Conservation (phyloP, 495 filamentous ascomycete genomes). For the Xylaria venustula region DNA sequence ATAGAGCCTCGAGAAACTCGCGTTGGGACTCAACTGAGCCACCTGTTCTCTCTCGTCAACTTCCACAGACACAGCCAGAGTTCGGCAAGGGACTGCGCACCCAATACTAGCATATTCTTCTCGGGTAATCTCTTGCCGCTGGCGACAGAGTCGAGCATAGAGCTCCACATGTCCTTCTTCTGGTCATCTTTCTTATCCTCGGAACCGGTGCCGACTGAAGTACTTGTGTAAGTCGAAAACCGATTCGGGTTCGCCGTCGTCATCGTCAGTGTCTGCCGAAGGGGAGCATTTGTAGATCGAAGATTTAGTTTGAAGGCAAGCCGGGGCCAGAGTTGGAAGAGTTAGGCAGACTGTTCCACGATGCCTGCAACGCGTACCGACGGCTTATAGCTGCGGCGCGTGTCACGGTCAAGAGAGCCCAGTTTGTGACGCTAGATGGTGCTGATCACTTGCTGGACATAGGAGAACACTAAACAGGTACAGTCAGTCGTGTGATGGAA, state of each 20-base stretch:
- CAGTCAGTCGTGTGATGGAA: neutral
- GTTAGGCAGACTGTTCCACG: neutral
- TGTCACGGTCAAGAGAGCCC: neutral
- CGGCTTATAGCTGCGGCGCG: conserved; percentile 5
- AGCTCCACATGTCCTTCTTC: conserved; percentile 92
- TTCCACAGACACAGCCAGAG: conserved; percentile 9
- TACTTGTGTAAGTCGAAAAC: conserved; percentile 52
- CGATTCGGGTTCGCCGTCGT: conserved; percentile 58
- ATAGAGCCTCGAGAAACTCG: conserved; percentile 83
- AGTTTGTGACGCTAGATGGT: neutral
- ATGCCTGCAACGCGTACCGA: conserved; percentile 20
- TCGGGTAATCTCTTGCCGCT: conserved; percentile 88
- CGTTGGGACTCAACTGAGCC: conserved; percentile 85
- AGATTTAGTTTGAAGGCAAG: neutral
- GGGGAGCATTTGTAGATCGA: conserved; percentile 21
- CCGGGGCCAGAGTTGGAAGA: neutral
- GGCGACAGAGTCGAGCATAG: conserved; percentile 86
- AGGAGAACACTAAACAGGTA: neutral
- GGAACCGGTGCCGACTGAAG: conserved; percentile 41
- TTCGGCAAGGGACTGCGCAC: conserved; percentile 43
- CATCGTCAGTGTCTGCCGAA: conserved; percentile 36
- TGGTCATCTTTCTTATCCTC: conserved; percentile 61
- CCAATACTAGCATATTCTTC: conserved; percentile 86
- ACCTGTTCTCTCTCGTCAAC: conserved; percentile 50
- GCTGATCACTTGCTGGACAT: neutral